These are phyloP conservation scores for Haplosporangium sp. DNA, from an alignment of 371 early-diverging fungal species.

Conservation along the genomic window DNA sequence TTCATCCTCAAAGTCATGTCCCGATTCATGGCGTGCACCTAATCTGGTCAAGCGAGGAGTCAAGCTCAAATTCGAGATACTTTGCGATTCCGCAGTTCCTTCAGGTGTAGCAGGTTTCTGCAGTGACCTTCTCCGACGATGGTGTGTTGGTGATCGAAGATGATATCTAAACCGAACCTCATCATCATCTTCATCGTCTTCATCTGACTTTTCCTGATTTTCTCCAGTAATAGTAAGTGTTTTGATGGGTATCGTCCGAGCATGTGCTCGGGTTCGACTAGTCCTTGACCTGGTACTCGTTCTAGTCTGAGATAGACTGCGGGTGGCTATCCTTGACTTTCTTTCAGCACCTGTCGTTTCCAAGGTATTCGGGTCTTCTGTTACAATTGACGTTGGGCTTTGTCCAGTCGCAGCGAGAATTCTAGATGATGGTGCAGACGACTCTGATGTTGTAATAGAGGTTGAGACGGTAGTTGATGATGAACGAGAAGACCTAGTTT, in stretches of 20 bases:
- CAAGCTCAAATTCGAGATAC: conserved; percentile 17
- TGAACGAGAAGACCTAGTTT: conserved; percentile 41
- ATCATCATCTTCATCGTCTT: conserved; percentile 50
- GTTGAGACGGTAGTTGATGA: conserved; percentile 12
- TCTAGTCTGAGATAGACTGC: conserved; percentile 42
- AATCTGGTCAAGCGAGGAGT: conserved; percentile 50
- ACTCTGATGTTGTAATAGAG: conserved; percentile 17
- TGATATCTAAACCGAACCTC: conserved; percentile 33
- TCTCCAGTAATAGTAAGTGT: conserved; percentile 25
- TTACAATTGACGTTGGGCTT: conserved; percentile 23
- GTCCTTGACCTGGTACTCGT: conserved; percentile 21
- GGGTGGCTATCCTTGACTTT: conserved; percentile 34
- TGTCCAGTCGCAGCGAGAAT: conserved; percentile 19
- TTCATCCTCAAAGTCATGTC: conserved; percentile 41
- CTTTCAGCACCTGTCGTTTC: conserved; percentile 14
- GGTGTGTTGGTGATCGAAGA: conserved; percentile 42
- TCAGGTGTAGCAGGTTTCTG: conserved; percentile 16
- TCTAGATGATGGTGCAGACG: conserved; percentile 11
- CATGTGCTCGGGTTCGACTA: conserved; percentile 32
- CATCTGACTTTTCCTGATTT: conserved; percentile 40
- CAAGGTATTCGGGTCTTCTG: conserved; percentile 16
- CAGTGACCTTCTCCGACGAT: conserved; percentile 33
- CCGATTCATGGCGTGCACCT: conserved; percentile 53
- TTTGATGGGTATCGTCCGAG: conserved; percentile 33
- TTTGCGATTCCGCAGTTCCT: neutral